Conservation (phyloP, 139 green algal species). For the Pedinophyceae sp. region DNA sequence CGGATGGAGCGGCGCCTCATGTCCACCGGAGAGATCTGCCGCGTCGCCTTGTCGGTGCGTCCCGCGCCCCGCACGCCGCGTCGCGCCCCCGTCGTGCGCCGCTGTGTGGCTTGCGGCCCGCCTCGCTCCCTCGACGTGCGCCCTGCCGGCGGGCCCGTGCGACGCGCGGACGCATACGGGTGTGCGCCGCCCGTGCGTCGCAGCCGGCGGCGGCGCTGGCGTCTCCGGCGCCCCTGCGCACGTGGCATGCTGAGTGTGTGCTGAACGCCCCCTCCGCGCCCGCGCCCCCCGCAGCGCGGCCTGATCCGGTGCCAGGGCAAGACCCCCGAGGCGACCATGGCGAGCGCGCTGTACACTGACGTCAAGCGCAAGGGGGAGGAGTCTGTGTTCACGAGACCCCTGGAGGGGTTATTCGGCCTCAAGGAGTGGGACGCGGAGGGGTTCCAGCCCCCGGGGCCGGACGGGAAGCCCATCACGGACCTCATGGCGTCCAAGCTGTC, state of each 20-base stretch:
- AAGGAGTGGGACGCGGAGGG: constrained; percentile 53
- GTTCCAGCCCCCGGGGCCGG: constrained; percentile 13
- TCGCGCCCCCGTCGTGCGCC: background rate
- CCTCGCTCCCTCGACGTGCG: background rate
- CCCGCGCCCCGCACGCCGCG: background rate
- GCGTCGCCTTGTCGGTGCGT: constrained; percentile 27
- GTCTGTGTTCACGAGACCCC: constrained; percentile 52
- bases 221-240: background rate
- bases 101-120: background rate
- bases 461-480: background rate
- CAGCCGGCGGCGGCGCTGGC: background rate
- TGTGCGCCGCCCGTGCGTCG: background rate
- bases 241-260: background rate
- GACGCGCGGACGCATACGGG: background rate
- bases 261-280: background rate
- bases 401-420: constrained; percentile 69
- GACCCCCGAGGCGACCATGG: constrained; percentile 75
- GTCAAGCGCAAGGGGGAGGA: constrained; percentile 51
- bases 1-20: constrained; percentile 46
- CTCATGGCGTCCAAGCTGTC: too few species aligned
- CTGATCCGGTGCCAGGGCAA: constrained; percentile 54
- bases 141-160: background rate
- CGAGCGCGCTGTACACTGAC: constrained; percentile 66
- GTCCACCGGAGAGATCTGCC: constrained; percentile 40
- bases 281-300: constrained; percentile 33